Percentiles rank a stretch among this genome's conserved stretches.
Conservation (phyloP, 495 filamentous ascomycete species). For the Lineolata rhizophorae region DNA sequence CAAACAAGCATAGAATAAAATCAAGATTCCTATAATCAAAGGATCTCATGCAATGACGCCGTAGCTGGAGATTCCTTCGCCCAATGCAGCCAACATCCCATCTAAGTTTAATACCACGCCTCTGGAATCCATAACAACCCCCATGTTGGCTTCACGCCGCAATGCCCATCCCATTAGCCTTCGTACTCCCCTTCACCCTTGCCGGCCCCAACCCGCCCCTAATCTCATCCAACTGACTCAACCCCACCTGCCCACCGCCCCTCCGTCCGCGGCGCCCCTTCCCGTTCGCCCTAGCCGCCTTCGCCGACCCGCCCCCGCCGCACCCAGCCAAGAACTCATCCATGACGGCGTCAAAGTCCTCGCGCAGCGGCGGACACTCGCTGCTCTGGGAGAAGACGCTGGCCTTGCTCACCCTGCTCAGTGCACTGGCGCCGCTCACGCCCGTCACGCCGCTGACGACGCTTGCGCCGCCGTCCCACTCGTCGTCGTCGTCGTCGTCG, state of each 20-base stretch:
- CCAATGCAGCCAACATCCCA: too few relatives aligned
- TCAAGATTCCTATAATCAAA: too few relatives aligned
- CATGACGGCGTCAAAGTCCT: constrained; percentile 69
- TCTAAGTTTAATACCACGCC: too few relatives aligned
- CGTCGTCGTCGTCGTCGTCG: constrained; percentile 32
- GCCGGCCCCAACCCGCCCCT: constrained; percentile 60
- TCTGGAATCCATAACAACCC: too few relatives aligned
- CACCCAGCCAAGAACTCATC: constrained; percentile 71
- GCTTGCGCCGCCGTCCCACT: constrained; percentile 29
- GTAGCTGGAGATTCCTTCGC: too few relatives aligned
- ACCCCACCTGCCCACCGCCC: constrained; percentile 60
- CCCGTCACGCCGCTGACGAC: constrained; percentile 30
- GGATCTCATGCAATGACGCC: too few relatives aligned
- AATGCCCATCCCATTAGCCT: too few relatives aligned
- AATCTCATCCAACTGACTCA: constrained; percentile 82
- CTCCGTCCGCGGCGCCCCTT: constrained; percentile 41
- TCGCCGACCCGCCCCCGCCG: background rate
- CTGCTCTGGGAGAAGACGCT: constrained; percentile 16
- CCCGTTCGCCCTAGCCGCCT: constrained; percentile 40
- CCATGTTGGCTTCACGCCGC: too few relatives aligned
- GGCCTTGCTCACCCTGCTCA: constrained; percentile 17
- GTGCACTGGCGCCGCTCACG: constrained; percentile 21
- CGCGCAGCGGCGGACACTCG: constrained; percentile 18
- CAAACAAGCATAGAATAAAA: too few relatives aligned
- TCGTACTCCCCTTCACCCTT: constrained; percentile 21